Conservation (phyloP, 768 basidiomycete genomes). For the Termitomyces sp. region DNA sequence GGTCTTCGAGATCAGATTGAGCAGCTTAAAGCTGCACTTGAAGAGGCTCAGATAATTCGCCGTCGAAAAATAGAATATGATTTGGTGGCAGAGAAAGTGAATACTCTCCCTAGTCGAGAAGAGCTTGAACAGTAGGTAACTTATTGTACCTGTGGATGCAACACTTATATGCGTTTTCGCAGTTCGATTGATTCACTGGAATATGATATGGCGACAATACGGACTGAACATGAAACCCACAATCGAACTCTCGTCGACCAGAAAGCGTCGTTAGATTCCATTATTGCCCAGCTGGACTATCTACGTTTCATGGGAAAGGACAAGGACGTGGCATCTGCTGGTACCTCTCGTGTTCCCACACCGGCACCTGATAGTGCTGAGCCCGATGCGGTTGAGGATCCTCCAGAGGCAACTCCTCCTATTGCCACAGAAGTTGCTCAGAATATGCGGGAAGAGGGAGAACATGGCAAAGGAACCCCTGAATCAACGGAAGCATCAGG, state of each 20-base stretch:
- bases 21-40: slow-evolving; percentile 68
- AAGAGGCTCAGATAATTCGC: slow-evolving; percentile 73
- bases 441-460: slow-evolving; percentile 24
- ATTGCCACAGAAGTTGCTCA: slow-evolving; percentile 1
- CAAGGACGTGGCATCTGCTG: slow-evolving; percentile 40
- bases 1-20: slow-evolving; percentile 65
- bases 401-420: not conserved
- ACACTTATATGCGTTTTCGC: not conserved
- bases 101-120: slow-evolving; percentile 66
- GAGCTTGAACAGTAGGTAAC: slow-evolving; percentile 71
- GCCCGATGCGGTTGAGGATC: slow-evolving; percentile 13
- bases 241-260: slow-evolving; percentile 60
- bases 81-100: slow-evolving; percentile 75
- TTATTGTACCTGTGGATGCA: not conserved
- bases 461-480: slow-evolving; percentile 31
- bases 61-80: slow-evolving; percentile 85
- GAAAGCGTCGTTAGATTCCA: slow-evolving; percentile 58
- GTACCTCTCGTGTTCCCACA: slow-evolving; percentile 39
- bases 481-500: slow-evolving; percentile 12
- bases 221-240: slow-evolving; percentile 69
- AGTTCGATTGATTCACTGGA: slow-evolving; percentile 69
- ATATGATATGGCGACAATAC: slow-evolving; percentile 74
- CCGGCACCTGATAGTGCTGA: slow-evolving; percentile 37
- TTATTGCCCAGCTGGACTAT: slow-evolving; percentile 55
- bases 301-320: slow-evolving; percentile 70